These are phyloP conservation scores for Fraxinus albicans DNA, from an alignment of 305 asterid species.

Conservation along the genomic window DNA sequence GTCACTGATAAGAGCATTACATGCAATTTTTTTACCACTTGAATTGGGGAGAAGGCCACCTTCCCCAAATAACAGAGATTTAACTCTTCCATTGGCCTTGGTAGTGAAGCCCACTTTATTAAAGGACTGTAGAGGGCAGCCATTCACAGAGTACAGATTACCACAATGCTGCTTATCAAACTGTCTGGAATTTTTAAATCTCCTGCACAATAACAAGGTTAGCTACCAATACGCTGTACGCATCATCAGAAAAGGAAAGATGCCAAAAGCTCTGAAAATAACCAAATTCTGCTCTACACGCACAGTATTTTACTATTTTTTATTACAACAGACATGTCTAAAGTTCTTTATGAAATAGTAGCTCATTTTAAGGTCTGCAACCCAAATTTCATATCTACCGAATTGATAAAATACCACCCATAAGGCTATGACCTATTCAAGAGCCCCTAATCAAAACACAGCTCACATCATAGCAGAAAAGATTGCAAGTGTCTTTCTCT, in stretches of 20 bases:
- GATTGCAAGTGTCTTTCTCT: neutral
- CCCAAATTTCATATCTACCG: neutral
- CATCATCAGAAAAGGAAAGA: neutral
- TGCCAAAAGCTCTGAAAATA: neutral
- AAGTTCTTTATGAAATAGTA: neutral
- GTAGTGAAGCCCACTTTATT: conserved; percentile 32
- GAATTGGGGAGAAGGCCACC: conserved; percentile 30
- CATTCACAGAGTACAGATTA: conserved; percentile 16
- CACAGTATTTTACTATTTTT: neutral
- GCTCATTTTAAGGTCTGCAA: neutral
- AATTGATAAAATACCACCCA: neutral
- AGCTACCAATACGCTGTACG: neutral
- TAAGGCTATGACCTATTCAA: neutral
- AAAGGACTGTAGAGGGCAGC: conserved; percentile 29
- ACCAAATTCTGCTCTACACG: neutral
- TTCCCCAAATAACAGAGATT: conserved; percentile 37
- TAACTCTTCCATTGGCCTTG: conserved; percentile 36
- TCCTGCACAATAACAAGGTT: conserved; percentile 30
- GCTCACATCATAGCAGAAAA: neutral
- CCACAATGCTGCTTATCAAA: conserved; percentile 28
- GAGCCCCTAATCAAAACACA: neutral
- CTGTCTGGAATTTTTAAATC: conserved; percentile 37
- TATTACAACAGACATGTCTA: neutral
- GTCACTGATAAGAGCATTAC: conserved; percentile 31
- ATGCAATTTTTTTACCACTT: conserved; percentile 23